Conservation (phyloP, 2,329 filamentous ascomycete genomes). For the Diplodia sapinea region DNA sequence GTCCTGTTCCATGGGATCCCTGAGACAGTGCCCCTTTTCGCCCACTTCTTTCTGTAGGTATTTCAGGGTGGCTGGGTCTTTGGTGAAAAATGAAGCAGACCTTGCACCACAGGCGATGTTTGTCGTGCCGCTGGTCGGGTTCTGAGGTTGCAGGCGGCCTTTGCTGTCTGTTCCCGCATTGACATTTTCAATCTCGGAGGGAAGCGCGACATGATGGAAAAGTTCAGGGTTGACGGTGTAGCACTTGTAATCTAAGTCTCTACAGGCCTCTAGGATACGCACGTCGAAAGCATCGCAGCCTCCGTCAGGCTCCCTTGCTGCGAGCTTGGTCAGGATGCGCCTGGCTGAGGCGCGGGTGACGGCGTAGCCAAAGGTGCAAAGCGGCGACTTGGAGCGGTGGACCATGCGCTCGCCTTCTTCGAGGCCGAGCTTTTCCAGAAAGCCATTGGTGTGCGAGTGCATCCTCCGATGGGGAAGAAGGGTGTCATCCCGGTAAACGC, state of each 20-base stretch:
- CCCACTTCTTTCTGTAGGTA: constrained; percentile 40
- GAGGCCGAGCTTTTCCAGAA: constrained; percentile 40
- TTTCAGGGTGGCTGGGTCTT: constrained; percentile 37
- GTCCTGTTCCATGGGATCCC: constrained; percentile 34
- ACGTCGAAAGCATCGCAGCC: constrained; percentile 48
- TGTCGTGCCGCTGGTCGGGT: constrained; percentile 32
- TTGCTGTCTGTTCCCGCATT: constrained; percentile 33
- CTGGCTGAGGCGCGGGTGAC: constrained; percentile 44
- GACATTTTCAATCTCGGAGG: constrained; percentile 43
- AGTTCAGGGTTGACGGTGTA: constrained; percentile 48
- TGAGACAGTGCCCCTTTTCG: constrained; percentile 39
- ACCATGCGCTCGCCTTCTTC: constrained; percentile 41
- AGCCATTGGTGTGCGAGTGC: constrained; percentile 40
- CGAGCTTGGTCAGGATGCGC: constrained; percentile 40
- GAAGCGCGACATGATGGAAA: constrained; percentile 47
- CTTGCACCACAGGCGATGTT: constrained; percentile 46
- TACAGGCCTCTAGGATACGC: constrained; percentile 47
- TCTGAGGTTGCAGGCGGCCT: constrained; percentile 17
- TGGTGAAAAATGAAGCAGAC: constrained; percentile 37
- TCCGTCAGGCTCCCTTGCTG: constrained; percentile 22
- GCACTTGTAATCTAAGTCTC: constrained; percentile 45
- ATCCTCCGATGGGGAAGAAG: constrained; percentile 37
- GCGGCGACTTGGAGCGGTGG: constrained; percentile 44
- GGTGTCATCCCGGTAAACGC: constrained; percentile 41
- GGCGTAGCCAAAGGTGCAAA: constrained; percentile 52